A percentile compares a stretch with the other conserved stretches of the same genome.
These are phyloP conservation scores for Acacia melanoxylon DNA, from an alignment of 306 rosid species.

Conservation along the genomic window DNA sequence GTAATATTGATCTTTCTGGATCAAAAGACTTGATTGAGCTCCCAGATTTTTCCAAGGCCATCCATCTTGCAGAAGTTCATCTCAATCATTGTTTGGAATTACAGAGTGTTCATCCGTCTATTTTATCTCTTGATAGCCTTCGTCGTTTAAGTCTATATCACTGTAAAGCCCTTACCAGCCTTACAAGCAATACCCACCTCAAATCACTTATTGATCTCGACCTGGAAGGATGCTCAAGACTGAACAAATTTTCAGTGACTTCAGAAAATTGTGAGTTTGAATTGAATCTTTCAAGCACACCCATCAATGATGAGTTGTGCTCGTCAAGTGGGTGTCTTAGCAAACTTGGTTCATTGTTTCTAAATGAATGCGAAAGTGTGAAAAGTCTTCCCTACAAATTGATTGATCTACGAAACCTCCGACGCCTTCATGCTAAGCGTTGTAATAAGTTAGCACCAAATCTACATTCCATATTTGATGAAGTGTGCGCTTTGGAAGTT, in stretches of 20 bases:
- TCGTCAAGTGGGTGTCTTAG: background rate
- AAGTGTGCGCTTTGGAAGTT: background rate
- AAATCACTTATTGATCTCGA: background rate
- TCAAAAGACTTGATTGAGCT: background rate
- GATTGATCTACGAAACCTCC: background rate
- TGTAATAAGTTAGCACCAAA: background rate
- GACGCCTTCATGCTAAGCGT: background rate
- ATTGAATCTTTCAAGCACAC: background rate
- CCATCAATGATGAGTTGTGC: background rate
- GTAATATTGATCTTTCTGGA: background rate
- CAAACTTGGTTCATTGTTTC: background rate
- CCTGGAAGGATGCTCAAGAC: background rate
- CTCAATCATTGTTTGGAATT: background rate
- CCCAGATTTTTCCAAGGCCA: background rate
- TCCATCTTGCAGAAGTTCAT: background rate
- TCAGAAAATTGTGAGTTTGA: background rate
- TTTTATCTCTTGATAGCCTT: background rate
- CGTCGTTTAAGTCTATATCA: rapidly evolving
- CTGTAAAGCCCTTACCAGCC: background rate
- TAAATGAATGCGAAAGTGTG: background rate
- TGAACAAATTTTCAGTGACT: background rate
- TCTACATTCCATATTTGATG: background rate
- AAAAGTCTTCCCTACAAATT: background rate
- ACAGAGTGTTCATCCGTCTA: background rate
- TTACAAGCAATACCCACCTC: background rate